Base-by-base conservation (phyloP, 2,329 filamentous ascomycete species). In the Podosphaera aphanis region DNA sequence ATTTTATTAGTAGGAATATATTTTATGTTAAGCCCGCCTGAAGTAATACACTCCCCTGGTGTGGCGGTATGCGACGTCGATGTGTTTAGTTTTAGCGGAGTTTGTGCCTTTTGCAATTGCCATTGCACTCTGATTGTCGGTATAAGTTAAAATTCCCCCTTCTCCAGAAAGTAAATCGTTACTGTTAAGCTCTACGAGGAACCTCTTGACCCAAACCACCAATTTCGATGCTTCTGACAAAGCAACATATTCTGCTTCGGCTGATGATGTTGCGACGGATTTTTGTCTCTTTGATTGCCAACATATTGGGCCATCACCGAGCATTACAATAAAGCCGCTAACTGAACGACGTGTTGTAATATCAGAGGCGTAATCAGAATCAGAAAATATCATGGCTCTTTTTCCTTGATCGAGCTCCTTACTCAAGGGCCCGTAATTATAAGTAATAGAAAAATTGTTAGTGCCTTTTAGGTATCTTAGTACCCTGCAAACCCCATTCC, bases 1-100 rank as follows among this genome's bases (percentile, higher is more conserved):
- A 47, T 47, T 27, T 38, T 15, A 21, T 44, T 18, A 23, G 46
- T 44, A 40, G 33, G 21, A 2, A 39, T 15, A 19, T 47, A 47
- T 15, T 20, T 29, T 21, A 47, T 20, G 15, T 19, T 31, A 13
- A 31, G 10, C n/a, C 40, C 39, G 7, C 23, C 16, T 21, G 20
- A 38, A 2, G 6, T 27, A n/a, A 44, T 15, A 11, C 43, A 21
- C n/a, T 47, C 40, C 15, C 46, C n/a, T 44, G 13, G 40, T 40
- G 21, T 44, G 40, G 21, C 44, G 40, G 23, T 47, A 44, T 4
- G 19, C 13, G 6, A 47, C 20, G n/a, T 47, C 40, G 6, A 47
- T 47, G 20, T 47, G 35, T 5, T 47, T 47, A 3, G 40, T n/a
- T n/a, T n/a, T n/a, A n/a, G n/a, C n/a, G n/a, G n/a, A n/a, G n/a